Evolutionary conservation across 2,329 filamentous ascomycete species (phyloP).

Genomic region (Colletotrichum graminicola): DNA sequence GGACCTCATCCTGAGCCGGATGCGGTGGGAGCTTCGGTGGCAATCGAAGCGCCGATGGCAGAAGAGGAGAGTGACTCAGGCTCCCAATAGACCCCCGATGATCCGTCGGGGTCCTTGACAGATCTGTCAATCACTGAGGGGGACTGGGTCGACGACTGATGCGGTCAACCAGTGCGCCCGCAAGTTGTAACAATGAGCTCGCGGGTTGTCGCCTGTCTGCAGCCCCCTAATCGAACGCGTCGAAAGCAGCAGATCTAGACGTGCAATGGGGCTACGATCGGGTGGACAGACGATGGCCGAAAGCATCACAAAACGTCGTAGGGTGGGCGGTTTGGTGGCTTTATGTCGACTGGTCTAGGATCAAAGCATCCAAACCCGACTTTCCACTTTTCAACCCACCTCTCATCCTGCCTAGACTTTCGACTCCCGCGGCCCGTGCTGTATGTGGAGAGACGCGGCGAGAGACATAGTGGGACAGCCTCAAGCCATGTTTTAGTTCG

Average conservation of each 20-base stretch:
- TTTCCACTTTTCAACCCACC: slow-evolving; percentile 16
- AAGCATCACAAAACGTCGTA: slow-evolving; percentile 35
- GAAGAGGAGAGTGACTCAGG: slow-evolving; percentile 23
- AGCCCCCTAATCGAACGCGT: slow-evolving; percentile 17
- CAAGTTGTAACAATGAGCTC: slow-evolving; percentile 25
- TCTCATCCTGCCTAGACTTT: slow-evolving; percentile 19
- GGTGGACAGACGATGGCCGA: slow-evolving; percentile 19
- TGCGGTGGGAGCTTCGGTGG: slow-evolving; percentile 16
- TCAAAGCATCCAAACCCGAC: slow-evolving; percentile 19
- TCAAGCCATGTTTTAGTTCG: slow-evolving; percentile 41
- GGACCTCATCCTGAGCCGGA: slow-evolving; percentile 21
- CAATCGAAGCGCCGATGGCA: slow-evolving; percentile 28
- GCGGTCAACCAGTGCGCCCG: slow-evolving; percentile 23
- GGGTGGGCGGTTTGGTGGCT: slow-evolving; percentile 32
- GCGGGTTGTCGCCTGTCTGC: slow-evolving; percentile 19
- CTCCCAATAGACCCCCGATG: slow-evolving; percentile 15
- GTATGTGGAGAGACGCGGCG: slow-evolving; percentile 22
- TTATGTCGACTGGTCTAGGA: slow-evolving; percentile 36
- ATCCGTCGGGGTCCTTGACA: slow-evolving; percentile 1
- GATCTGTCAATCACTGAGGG: slow-evolving; percentile 28
- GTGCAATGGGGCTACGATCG: slow-evolving; percentile 9
- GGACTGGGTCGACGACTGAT: slow-evolving; percentile 11
- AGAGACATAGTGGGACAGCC: slow-evolving; percentile 26
- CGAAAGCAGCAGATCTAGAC: slow-evolving; percentile 29
- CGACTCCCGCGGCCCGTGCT: slow-evolving; percentile 25